Conservation (phyloP, 805 yeast species). For the Lachancea dasiensis region DNA sequence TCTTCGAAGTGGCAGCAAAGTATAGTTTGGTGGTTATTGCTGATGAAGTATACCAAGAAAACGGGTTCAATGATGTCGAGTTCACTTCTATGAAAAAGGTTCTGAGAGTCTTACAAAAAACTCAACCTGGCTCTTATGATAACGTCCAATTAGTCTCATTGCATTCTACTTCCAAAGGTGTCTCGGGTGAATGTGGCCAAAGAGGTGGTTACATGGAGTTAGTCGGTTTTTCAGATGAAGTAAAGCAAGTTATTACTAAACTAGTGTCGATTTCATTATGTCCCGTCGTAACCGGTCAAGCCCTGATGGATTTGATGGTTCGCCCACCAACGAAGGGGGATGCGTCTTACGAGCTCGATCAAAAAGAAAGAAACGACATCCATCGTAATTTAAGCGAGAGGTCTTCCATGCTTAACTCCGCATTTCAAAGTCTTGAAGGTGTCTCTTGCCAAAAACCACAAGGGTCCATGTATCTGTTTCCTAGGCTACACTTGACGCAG, state of each 20-base stretch:
- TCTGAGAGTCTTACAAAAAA: slow-evolving; percentile 53
- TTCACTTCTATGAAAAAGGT: slow-evolving; percentile 83
- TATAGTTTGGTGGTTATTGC: slow-evolving; percentile 84
- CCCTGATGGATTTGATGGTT: slow-evolving; percentile 85
- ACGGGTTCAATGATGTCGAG: slow-evolving; percentile 66
- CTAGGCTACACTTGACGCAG: slow-evolving; percentile 59
- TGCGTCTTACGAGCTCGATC: slow-evolving; percentile 62
- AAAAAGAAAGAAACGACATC: slow-evolving; percentile 54
- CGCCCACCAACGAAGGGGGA: slow-evolving; percentile 83
- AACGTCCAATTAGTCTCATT: slow-evolving; percentile 85
- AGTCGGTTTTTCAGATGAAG: slow-evolving; percentile 68
- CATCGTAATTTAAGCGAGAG: slow-evolving; percentile 57
- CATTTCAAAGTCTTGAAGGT: slow-evolving; percentile 75
- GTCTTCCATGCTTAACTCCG: slow-evolving; percentile 56
- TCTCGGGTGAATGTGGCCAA: slow-evolving; percentile 98
- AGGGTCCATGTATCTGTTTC: slow-evolving; percentile 98
- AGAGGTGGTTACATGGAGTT: slow-evolving; percentile 98
- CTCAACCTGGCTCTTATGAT: slow-evolving; percentile 50
- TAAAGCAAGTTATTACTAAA: slow-evolving; percentile 67
- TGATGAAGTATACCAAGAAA: slow-evolving; percentile 97
- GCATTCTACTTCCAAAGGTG: slow-evolving; percentile 98
- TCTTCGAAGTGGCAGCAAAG: slow-evolving; percentile 76
- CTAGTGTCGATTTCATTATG: slow-evolving; percentile 88
- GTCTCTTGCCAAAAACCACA: slow-evolving; percentile 82
- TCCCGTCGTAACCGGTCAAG: slow-evolving; percentile 94